phyloP scores from a whole-genome alignment of 768 basidiomycete genomes.

The Hemileccinum rubropunctum region DNA sequence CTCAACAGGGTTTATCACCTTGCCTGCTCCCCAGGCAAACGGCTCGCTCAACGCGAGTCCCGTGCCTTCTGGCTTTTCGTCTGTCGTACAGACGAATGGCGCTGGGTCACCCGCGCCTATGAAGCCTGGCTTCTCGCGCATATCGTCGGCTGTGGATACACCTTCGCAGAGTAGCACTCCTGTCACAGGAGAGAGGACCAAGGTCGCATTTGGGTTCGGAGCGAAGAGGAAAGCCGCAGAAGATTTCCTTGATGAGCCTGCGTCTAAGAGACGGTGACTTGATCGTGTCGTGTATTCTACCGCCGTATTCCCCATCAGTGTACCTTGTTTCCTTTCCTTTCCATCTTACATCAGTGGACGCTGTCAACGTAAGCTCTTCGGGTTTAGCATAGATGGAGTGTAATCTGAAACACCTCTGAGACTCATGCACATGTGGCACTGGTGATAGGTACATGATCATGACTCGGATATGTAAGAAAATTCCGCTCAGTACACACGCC shows the following conservation, averaged over 20 bases:
- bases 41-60: slow-evolving; percentile 43
- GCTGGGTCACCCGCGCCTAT: slow-evolving; percentile 60
- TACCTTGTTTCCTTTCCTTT: neutral
- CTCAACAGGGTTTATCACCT: slow-evolving; percentile 65
- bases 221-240: slow-evolving; percentile 78
- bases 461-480: too few relatives aligned
- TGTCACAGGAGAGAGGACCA: slow-evolving; percentile 62
- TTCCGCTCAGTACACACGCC: too few relatives aligned
- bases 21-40: slow-evolving; percentile 57
- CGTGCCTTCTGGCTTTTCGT: slow-evolving; percentile 38
- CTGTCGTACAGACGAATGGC: slow-evolving; percentile 25
- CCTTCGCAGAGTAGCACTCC: slow-evolving; percentile 53
- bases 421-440: too few relatives aligned
- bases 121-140: slow-evolving; percentile 74
- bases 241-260: slow-evolving; percentile 64
- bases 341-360: neutral
- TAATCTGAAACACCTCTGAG: too few relatives aligned
- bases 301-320: neutral
- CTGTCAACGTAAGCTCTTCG: too few relatives aligned
- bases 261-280: slow-evolving; percentile 51
- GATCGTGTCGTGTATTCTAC: neutral
- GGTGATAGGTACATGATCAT: too few relatives aligned
- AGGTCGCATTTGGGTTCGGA: slow-evolving; percentile 75
- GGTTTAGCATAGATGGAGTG: too few relatives aligned
- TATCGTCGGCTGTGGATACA: slow-evolving; percentile 55